phyloP scores from a whole-genome alignment of 805 yeast species.

The Ogataea nitratoaversa region DNA sequence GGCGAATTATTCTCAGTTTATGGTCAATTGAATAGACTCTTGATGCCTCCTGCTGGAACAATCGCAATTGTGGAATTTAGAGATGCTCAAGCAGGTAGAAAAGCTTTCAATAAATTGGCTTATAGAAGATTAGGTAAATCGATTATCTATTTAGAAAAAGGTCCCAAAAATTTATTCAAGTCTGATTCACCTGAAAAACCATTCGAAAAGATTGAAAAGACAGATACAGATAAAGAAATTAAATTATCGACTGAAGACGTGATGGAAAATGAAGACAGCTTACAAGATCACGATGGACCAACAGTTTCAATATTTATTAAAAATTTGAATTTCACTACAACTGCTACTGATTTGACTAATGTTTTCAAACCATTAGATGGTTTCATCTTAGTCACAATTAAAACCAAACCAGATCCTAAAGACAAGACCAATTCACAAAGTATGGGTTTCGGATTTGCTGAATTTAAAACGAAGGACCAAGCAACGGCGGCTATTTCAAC shows the following conservation, averaged over 20 bases:
- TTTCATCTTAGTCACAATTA: conserved; percentile 75
- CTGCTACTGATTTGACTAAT: conserved; percentile 49
- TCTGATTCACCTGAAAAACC: conserved; percentile 46
- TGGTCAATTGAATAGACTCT: conserved; percentile 74
- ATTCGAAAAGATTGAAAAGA: too few species aligned
- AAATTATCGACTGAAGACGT: conserved; percentile 28
- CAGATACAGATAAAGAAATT: conserved; percentile 34
- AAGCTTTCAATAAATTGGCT: conserved; percentile 84
- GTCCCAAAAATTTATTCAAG: conserved; percentile 78
- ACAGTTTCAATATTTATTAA: conserved; percentile 88
- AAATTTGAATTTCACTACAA: conserved; percentile 84
- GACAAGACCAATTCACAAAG: conserved; percentile 62
- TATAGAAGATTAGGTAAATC: conserved; percentile 85
- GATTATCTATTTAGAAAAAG: conserved; percentile 87
- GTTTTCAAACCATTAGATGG: conserved; percentile 73
- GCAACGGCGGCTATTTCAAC: conserved; percentile 73
- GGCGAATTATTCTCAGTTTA: conserved; percentile 75
- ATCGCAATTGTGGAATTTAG: conserved; percentile 90
- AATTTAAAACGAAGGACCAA: conserved; percentile 71
- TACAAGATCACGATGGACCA: conserved; percentile 53
- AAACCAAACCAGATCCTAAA: conserved; percentile 84
- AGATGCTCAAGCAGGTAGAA: conserved; percentile 77
- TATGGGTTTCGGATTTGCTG: conserved; percentile 98
- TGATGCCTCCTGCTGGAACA: conserved; percentile 96
- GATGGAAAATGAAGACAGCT: conserved; percentile 28